These are phyloP conservation scores for Trapa bicornis DNA, from an alignment of 345 rosid species.

Conservation along the genomic window DNA sequence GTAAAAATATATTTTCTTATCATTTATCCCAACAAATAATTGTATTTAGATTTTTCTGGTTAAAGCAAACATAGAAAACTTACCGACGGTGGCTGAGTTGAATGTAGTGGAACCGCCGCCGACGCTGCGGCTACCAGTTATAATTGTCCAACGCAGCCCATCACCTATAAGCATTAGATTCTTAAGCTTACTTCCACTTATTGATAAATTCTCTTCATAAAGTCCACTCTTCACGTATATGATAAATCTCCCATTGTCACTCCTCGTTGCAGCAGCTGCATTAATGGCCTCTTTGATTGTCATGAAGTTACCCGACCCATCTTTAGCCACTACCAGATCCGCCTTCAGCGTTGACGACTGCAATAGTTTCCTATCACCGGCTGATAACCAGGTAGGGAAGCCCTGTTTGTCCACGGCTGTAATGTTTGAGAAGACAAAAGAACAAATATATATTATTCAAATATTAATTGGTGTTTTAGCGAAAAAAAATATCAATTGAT, in stretches of 20 bases:
- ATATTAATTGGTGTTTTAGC: too few species aligned
- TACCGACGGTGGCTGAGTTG: slow-evolving; percentile 76
- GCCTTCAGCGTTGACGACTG: slow-evolving; percentile 25
- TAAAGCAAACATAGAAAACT: slow-evolving; percentile 1
- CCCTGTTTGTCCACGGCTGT: slow-evolving; percentile 15
- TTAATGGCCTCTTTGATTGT: slow-evolving; percentile 54
- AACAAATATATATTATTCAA: not conserved
- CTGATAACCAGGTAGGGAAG: slow-evolving; percentile 57
- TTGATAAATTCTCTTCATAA: slow-evolving; percentile 41
- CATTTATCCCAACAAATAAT: too few species aligned
- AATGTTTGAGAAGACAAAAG: not conserved
- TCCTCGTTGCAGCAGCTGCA: slow-evolving; percentile 49
- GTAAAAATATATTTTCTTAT: too few species aligned
- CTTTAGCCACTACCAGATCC: slow-evolving; percentile 63
- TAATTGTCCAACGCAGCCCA: slow-evolving; percentile 46
- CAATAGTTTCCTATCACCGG: slow-evolving; percentile 53
- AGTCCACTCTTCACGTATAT: slow-evolving; percentile 56
- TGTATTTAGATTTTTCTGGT: too few species aligned
- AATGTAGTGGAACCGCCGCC: slow-evolving; percentile 65
- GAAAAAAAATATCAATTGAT: too few species aligned
- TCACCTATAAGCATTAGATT: slow-evolving; percentile 75
- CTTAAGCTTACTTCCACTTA: slow-evolving; percentile 33
- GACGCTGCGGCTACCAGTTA: slow-evolving; percentile 64
- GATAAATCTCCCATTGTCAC: slow-evolving; percentile 48
- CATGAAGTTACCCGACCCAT: slow-evolving; percentile 47